Evolutionary conservation across 164 flowering plant species (phyloP), one percentile per base, ranked within the genome.

Genomic region (Berberis thunbergii): DNA sequence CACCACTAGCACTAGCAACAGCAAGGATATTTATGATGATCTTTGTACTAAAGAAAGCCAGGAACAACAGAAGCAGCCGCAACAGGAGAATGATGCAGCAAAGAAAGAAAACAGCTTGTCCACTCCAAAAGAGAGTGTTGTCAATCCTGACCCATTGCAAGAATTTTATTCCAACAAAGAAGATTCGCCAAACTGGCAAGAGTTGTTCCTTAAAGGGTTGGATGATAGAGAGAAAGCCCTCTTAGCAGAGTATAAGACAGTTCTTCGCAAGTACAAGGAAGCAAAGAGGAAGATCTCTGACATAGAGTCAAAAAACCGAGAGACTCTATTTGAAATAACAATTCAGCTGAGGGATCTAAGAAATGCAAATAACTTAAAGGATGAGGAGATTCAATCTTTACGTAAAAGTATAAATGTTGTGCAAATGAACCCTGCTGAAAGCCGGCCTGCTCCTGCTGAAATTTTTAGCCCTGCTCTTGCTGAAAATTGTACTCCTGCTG

Each of bases 221-320:
- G 90, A 83, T n/a, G 83, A 83, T 49, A 77, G 84, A 64, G 97
- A 86, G 62, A 86, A 79, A 72, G 48, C 69, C 61, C 69, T 87
- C 39, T 71, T 87, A 57, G 77, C 81, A 9, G 87, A 86, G 74
- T 87, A 87, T 70, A 82, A 85, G 44, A 46, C 75, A 3, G 77
- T 80, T 63, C 82, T 89, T 43, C 65, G 74, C 10, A 79, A 79
- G 48, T 83, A 77, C 54, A 86, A 79, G 66, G 87, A 84, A 13
- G 73, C 79, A 41, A 87, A 78, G 75, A 79, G 64, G 76, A 82
- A 78, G 74, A 80, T 87, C 12, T 63, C 73, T 61, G 86, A 81
- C 4, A 70, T 68, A 53, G 89, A 86, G 72, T 80, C 79, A 76
- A 76, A 77, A 64, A 82, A 72, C 71, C 71, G 80, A 39, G 91